Base-by-base conservation (phyloP, 2,329 filamentous ascomycete species). In the Parastagonospora nodorum region DNA sequence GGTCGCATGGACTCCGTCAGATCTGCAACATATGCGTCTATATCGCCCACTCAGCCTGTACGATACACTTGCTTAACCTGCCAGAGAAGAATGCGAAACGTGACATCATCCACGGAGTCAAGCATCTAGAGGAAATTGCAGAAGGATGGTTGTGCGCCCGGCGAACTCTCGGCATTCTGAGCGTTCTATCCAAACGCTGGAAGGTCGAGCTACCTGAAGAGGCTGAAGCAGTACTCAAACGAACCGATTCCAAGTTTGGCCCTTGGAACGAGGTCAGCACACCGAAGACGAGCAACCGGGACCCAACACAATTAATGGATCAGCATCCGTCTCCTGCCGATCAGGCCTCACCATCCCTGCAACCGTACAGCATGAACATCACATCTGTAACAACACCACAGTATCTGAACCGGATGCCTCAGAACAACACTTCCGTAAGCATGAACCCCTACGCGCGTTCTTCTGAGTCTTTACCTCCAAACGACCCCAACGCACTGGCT, bases 21-120 rank as follows among this genome's bases (percentile, higher is more conserved):
- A 96, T 99, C 30, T 96, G 90, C 76, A 97, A 97, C 67, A 91
- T 97, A 63, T 92, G 89, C 2, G 92, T 97, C 0, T 99, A 99
- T 73, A 97, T 97, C 75, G 83, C 89, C 0, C 93, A 97, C 72
- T 94, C 91, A 4, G 92, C 94, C 28, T 96, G 92, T 69, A 97
- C 92, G 0, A 95, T 97, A 33, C 94, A 97, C 66, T 78, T 99
- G 15, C 84, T 99, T 31, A 97, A 97, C 60, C 79, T 97, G 1
- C 92, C 92, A 0, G 92, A 97, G 62, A 96, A 94, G 76, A 94
- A 90, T 28, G 91, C 94, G 4, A 88, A 86, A 64, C 81, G 93
- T 62, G 93, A 97, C 72, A 90, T 99, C 36, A 88, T 90, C 4
- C 92, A 97, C 63, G 92, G 93, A 1, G 82, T 96, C 37, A 93